Conservation (phyloP, 1,284 basidiomycete species). For the Ganoderma boninense region DNA sequence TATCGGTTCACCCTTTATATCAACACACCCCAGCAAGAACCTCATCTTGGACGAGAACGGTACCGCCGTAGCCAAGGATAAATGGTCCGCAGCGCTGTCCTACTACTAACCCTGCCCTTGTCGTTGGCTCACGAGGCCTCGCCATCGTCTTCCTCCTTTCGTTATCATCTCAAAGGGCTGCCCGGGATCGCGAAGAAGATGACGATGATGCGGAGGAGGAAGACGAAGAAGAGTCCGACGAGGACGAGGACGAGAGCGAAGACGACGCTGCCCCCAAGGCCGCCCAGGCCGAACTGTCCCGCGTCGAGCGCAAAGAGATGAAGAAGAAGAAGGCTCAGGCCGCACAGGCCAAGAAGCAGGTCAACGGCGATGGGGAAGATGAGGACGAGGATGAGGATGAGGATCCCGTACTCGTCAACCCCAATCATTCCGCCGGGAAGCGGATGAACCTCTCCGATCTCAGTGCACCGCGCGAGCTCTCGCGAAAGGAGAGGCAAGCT, state of each 20-base stretch:
- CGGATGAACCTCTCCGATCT: conserved; percentile 39
- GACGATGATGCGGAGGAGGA: conserved; percentile 8
- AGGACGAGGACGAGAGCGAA: conserved; percentile 6
- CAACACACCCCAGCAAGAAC: conserved; percentile 53
- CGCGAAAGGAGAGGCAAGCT: conserved; percentile 39
- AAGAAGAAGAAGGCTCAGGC: conserved; percentile 37
- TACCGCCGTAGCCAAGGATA: conserved; percentile 56
- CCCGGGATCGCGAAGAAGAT: conserved; percentile 12
- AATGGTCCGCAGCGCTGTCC: conserved; percentile 18
- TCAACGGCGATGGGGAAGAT: conserved; percentile 33
- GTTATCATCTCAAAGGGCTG: no score
- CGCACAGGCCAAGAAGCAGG: conserved; percentile 35
- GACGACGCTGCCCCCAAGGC: conserved; percentile 1
- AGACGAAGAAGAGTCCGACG: conserved; percentile 9
- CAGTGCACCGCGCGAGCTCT: conserved; percentile 37
- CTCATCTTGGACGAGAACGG: conserved; percentile 69
- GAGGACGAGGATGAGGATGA: conserved; percentile 39
- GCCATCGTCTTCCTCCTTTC: background rate
- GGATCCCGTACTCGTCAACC: conserved; percentile 42
- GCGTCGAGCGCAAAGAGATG: conserved; percentile 17
- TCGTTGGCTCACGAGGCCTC: background rate
- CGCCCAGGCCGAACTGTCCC: conserved; percentile 5
- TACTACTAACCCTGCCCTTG: background rate
- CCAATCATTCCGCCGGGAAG: conserved; percentile 42
- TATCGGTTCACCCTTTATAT: background rate